These are phyloP conservation scores for Boehmeria nivea DNA, from an alignment of 306 rosid genomes.

Conservation along the genomic window DNA sequence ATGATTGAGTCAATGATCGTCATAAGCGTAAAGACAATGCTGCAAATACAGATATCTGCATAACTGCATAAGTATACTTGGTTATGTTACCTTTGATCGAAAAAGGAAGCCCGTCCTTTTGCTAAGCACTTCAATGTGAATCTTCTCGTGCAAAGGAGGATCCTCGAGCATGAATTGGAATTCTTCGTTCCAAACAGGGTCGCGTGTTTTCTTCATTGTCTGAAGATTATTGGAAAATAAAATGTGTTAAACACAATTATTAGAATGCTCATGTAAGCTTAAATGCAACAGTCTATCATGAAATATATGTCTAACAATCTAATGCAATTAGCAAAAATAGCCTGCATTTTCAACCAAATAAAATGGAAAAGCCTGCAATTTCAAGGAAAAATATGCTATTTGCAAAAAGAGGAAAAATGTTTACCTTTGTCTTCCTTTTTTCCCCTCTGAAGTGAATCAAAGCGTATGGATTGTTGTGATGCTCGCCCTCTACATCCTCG, in stretches of 20 bases:
- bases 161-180: constrained; percentile 85
- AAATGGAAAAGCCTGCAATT: constrained; percentile 51
- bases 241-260: background rate
- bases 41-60: background rate
- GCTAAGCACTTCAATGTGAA: constrained; percentile 67
- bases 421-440: constrained; percentile 74
- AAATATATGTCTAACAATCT: background rate
- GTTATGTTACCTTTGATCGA: constrained; percentile 48
- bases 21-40: too few relatives aligned
- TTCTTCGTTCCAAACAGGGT: constrained; percentile 85
- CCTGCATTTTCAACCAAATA: constrained; percentile 75
- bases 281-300: background rate
- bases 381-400: too few relatives aligned
- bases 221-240: constrained; percentile 8
- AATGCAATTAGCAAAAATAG: too few relatives aligned
- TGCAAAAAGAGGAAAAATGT: too few relatives aligned
- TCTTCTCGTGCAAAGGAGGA: constrained; percentile 77
- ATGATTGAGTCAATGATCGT: background rate
- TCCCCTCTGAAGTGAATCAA: constrained; percentile 63
- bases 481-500: constrained; percentile 73
- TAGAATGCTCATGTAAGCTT: too few relatives aligned
- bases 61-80: background rate
- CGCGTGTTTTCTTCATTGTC: constrained; percentile 65
- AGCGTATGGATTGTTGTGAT: constrained; percentile 79
- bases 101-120: constrained; percentile 49